phyloP scores from a whole-genome alignment of 106 monocot genomes.

The Alisma plantagoaquatica region DNA sequence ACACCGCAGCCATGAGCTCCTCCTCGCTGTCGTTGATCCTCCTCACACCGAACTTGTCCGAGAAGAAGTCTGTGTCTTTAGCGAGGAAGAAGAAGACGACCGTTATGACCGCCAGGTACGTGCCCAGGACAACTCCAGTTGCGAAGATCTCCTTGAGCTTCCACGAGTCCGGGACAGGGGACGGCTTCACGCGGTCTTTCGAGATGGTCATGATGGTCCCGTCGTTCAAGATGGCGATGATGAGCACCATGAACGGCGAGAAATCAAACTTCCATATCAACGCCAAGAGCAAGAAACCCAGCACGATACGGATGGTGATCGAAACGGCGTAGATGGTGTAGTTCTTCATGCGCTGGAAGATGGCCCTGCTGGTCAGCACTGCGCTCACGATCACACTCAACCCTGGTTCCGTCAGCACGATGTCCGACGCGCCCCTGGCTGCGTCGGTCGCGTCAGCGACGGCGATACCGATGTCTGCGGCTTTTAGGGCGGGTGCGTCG shows the following conservation, averaged over 20 bases:
- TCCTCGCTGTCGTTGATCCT: slow-evolving; percentile 3
- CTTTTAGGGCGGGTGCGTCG: slow-evolving; percentile 24
- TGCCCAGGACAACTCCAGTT: slow-evolving; percentile 22
- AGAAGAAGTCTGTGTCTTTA: slow-evolving; percentile 18
- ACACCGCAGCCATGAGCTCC: slow-evolving; percentile 17
- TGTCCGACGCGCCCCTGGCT: slow-evolving; percentile 20
- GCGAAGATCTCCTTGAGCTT: slow-evolving; percentile 28
- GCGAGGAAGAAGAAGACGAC: slow-evolving; percentile 20
- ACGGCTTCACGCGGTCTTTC: slow-evolving; percentile 26
- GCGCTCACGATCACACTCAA: slow-evolving; percentile 26
- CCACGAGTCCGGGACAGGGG: slow-evolving; percentile 26
- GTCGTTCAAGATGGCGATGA: slow-evolving; percentile 27
- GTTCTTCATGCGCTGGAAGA: slow-evolving; percentile 33
- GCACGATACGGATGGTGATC: slow-evolving; percentile 27
- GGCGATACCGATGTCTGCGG: slow-evolving; percentile 22
- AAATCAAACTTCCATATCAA: slow-evolving; percentile 26
- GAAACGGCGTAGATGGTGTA: slow-evolving; percentile 34
- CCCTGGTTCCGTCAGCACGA: slow-evolving; percentile 24
- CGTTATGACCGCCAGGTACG: slow-evolving; percentile 21
- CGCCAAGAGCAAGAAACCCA: slow-evolving; percentile 24
- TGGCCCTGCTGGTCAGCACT: slow-evolving; percentile 24
- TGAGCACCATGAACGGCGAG: slow-evolving; percentile 28
- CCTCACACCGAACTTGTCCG: slow-evolving; percentile 5
- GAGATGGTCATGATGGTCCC: slow-evolving; percentile 31
- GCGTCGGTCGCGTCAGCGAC: slow-evolving; percentile 28